These are phyloP conservation scores for Gynochthodes officinalis DNA, from an alignment of 257 asterid species.

Conservation along the genomic window DNA sequence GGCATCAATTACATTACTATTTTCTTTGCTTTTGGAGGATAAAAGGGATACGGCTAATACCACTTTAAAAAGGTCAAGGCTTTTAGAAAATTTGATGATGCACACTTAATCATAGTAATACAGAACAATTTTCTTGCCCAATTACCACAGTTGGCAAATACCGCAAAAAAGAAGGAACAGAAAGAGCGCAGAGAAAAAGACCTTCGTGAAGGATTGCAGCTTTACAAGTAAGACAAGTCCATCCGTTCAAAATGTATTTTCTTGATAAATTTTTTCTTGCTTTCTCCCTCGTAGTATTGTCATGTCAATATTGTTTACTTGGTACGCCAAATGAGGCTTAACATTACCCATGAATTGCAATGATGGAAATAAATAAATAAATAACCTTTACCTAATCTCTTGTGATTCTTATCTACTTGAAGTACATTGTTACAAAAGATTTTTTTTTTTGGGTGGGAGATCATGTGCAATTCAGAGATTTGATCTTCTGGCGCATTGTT, in stretches of 20 bases:
- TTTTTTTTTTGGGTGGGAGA: background rate
- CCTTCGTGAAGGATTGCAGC: conserved; percentile 79
- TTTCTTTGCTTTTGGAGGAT: background rate
- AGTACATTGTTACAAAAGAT: background rate
- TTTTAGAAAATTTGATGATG: conserved; percentile 3
- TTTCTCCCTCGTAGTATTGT: background rate
- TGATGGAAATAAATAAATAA: background rate
- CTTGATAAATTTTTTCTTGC: background rate
- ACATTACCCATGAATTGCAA: background rate
- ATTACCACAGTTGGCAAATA: conserved; percentile 58
- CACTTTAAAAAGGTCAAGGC: background rate
- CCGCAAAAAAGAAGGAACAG: conserved; percentile 57
- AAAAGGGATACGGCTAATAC: background rate
- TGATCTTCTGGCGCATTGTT: background rate
- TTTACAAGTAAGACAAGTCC: conserved; percentile 58
- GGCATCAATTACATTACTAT: background rate
- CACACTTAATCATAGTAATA: background rate
- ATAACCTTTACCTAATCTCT: too few relatives aligned
- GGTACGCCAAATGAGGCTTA: background rate
- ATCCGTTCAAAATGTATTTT: conserved; percentile 8
- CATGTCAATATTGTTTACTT: background rate
- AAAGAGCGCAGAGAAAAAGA: conserved; percentile 66
- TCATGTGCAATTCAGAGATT: background rate
- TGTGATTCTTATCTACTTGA: background rate
- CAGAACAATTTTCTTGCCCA: background rate